Base-by-base conservation (phyloP, 2,329 filamentous ascomycete species). In the Nothophoma quercina region DNA sequence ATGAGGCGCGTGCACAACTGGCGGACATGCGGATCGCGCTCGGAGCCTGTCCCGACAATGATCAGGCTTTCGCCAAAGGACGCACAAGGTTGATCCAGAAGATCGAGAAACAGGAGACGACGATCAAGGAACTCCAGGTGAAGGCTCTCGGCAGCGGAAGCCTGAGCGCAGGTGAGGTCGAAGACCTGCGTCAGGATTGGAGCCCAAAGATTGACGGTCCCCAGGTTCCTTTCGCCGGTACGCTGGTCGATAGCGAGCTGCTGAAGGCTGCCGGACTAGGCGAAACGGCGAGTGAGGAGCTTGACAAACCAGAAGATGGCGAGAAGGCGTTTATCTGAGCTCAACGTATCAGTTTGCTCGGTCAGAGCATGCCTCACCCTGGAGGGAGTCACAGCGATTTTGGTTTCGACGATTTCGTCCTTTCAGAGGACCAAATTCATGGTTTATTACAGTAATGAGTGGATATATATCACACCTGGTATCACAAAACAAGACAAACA, bases 171-270 rank as follows among this genome's bases (percentile, higher is more conserved):
- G 63, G 58, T 2, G 60, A 65, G 26, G 56, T 45, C 9, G 16
- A 56, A 15, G 57, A 58, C 10, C 15, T 62, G 43, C 56, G 62
- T 1, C 55, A 57, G 30, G 59, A 56, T 1, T 71, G 67, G 60
- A 56, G 51, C 41, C 44, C 48, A 3, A 44, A 61, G 42, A 55
- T 51, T 9, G 55, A 60, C 9, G 70, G 65, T 1, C 54, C 57
- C 1, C 60, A 60, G 48, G 61, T 70, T 16, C 39, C 43, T 4
- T 67, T 75, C 55, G 70, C 67, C 4, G 72, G 70, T 1, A 60
- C 59, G 0, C 62, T 66, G 63, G 64, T 70, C 21, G 69, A 72
- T 33, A 66, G 61, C 19, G 65, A 68, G 36, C 40, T 72, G 33
- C 55, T 72, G 13, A 67, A 61, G 56, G 63, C 56, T 5, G 68